Base-by-base conservation (phyloP, 2,329 filamentous ascomycete genomes). In the Cyanodermella asteris region DNA sequence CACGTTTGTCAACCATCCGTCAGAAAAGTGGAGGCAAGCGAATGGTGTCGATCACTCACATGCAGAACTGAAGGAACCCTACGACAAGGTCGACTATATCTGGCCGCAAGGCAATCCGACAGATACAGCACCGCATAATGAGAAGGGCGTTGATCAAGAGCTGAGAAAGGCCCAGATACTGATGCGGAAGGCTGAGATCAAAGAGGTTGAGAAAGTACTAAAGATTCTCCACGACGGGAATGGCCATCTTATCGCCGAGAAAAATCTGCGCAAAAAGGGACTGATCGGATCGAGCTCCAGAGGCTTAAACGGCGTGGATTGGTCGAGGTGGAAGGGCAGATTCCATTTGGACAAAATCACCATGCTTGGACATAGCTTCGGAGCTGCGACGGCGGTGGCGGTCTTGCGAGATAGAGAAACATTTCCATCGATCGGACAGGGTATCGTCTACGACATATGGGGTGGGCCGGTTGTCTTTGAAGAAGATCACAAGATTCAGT, bases 391-490 rank as follows among this genome's bases (percentile, higher is more conserved):
- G 1, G 56, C 61, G 0, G 55, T 69, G 2, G 65, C 73, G 36
- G 52, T 68, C 5, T 49, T 71, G 17, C 51, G 70, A 12, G 51
- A 62, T 25, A 43, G 49, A 14, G 51, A 63, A 13, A 49, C 56
- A 7, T 66, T 71, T 30, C 36, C 49, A 6, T 70, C 62, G 43
- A 48, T 73, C 13, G 54, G 61, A 4, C 67, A 72, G 36, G 68
- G 65, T 2, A 63, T 75, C 28, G 58, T 72, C 14, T 65, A 73
- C 29, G 69, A 74, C 34, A 61, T 67, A 6, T 74, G 68, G 68
- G 68, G 57, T 4, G 8, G 23, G 12, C 14, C 23, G 7, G 13
- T 16, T 16, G 13, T 7, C n/a, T 45, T 49, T 35, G 62, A 43
- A 38, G 52, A 59, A 16, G 48, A 53, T 11, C 49, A 59, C 28